Evolutionary conservation across 2,329 filamentous ascomycete genomes (phyloP), one percentile per base, ranked within the genome.

Genomic region (Beauveria rudraprayagi): DNA sequence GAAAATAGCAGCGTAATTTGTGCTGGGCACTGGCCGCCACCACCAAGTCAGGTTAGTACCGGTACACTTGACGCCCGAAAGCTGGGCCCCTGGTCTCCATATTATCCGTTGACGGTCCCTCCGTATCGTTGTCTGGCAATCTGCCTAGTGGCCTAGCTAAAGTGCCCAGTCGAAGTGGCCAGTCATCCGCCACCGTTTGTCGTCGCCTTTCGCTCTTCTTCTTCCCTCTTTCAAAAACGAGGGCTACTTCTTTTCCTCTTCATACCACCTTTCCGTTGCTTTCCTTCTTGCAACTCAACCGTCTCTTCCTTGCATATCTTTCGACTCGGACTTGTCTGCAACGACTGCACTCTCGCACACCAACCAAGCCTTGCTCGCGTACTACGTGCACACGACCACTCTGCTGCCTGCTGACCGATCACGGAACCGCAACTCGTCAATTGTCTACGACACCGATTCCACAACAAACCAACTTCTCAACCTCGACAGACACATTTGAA

Each of bases 321-420:
- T 24, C n/a, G 9, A 28, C 24, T 24, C 26, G 16, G 16, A 6
- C 10, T 56, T 22, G 22, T 34, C 6, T n/a, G 28, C 51, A 60
- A 40, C 41, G n/a, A n/a, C 43, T 37, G 40, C 30, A 60, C 28
- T 14, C 3, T 6, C 9, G 6, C 47, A 10, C 10, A 41, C 24
- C 22, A 43, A 43, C 28, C 41, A 17, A 37, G n/a, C 40, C 16
- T 17, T 8, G 6, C 24, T 44, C 30, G 8, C 41, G 7, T 19
- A 51, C 30, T 6, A n/a, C 61, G 11, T 48, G 28, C 56, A 63
- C 47, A 48, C 56, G 41, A 50, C 56, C 51, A 47, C 24, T 22
- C 44, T 34, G 40, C 46, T 40, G 22, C 52, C 44, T 41, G 47
- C 57, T 56, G 41, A 63, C 47, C 57, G 56, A 61, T 51, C 47